Conservation (phyloP, 192 early-diverging fungal species). For the Backusella sp. region DNA sequence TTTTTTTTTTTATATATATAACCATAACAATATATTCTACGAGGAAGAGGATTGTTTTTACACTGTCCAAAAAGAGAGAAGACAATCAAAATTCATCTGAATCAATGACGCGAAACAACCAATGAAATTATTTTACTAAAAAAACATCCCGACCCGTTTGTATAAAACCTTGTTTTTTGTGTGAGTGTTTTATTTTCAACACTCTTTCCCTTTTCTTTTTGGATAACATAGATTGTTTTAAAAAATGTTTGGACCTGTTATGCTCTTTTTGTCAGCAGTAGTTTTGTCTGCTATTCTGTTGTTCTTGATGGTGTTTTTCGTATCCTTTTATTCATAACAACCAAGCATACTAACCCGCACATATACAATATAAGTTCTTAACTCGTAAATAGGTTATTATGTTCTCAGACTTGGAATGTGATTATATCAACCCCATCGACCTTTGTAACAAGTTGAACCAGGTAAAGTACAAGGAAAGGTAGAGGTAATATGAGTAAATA, state of each 20-base stretch:
- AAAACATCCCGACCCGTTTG: background rate
- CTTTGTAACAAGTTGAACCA: conserved; percentile 91
- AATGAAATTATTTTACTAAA: background rate
- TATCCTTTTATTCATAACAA: conserved; percentile 34
- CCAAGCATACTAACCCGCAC: background rate
- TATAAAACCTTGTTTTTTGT: no score
- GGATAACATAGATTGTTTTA: background rate
- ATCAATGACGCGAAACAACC: background rate
- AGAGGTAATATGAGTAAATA: background rate
- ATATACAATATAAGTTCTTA: no score
- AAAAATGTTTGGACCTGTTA: conserved; percentile 51
- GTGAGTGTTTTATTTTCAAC: no score
- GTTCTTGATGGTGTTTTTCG: conserved; percentile 93
- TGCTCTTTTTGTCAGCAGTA: conserved; percentile 84
- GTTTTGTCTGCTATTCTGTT: conserved; percentile 85
- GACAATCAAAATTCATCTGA: background rate
- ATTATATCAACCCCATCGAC: conserved; percentile 99
- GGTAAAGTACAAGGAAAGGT: conserved; percentile 39
- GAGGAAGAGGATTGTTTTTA: background rate
- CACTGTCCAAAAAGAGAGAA: background rate
- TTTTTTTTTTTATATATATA: background rate
- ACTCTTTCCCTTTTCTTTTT: no score
- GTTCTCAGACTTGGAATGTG: conserved; percentile 73
- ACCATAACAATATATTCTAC: background rate
- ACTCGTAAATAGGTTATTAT: conserved; percentile 34